Evolutionary conservation across 805 yeast genomes (phyloP).

Genomic region (Blastobotrys terrestris): DNA sequence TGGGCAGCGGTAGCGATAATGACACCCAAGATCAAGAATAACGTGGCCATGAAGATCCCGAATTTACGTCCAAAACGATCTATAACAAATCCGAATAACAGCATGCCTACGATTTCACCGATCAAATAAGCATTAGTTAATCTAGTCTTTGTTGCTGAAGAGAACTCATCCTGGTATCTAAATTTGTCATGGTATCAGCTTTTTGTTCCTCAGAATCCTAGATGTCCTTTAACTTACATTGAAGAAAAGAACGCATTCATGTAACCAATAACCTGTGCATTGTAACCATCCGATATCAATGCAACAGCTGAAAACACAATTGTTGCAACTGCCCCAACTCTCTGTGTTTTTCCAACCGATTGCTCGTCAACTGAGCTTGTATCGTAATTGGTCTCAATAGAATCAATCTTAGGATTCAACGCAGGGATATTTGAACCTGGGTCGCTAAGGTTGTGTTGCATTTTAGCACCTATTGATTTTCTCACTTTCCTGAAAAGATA

Average conservation of each 20-base stretch:
- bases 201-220: no score
- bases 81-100: conserved; percentile 12
- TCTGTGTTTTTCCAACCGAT: background rate
- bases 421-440: background rate
- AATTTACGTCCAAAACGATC: conserved; percentile 15
- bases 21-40: conserved; percentile 56
- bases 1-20: conserved; percentile 64
- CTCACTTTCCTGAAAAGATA: no score
- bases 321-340: background rate
- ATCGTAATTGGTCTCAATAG: background rate
- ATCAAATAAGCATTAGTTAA: conserved; percentile 14
- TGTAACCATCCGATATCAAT: conserved; percentile 2
- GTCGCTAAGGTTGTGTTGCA: background rate
- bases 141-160: conserved; percentile 8
- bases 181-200: background rate
- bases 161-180: background rate
- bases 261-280: conserved; percentile 5
- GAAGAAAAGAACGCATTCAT: background rate
- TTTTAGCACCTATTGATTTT: background rate
- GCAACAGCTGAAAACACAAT: conserved; percentile 2
- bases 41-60: conserved; percentile 61
- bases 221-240: background rate
- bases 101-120: conserved; percentile 14
- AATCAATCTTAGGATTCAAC: background rate
- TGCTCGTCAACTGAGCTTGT: background rate